Evolutionary conservation across 306 rosid species (phyloP), one percentile per base, ranked within the genome.

Genomic region (Medicago ruthenica): DNA sequence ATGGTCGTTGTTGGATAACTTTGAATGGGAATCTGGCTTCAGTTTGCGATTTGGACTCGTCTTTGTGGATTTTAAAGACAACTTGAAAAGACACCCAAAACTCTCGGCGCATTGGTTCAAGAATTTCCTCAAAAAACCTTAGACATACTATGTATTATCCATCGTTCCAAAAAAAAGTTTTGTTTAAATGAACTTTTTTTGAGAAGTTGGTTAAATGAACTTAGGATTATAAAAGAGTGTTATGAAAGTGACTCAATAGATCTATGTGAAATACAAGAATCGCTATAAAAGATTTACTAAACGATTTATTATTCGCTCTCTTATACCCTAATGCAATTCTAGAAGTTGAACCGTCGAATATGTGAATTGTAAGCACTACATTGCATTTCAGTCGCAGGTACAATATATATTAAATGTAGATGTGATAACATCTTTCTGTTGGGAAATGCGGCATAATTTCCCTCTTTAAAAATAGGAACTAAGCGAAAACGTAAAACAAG

Each of bases 41-140:
- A 79, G 80, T 0, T 75, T 83, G 78, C 75, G 88, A 6, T 87
- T 82, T 58, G 92, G 89, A 17, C 61, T 87, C 37, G 48, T 82
- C 59, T 84, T 71, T n/a, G 80, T 88, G 20, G 86, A 90, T 64
- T 85, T 45, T 17, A 82, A 85, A 66, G 37, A 89, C 57, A 79
- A 76, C n/a, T 47, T 74, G 39, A 87, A 83, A 77, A 81, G 86
- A 83, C 55, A 87, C 17, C 87, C 76, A 1, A 87, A 89, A 45
- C 82, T 83, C 70, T 87, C 93, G 0, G 84, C 91, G 0, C 44
- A 9, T 1, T 89, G 91, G 91, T 87, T 84, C 80, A 83, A 87
- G 65, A 74, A 79, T 12, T 88, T 86, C 31, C 93, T 84, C 62
- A 70, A 9, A 0, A 84, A 81, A 16, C 75, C 57, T 24, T 58